Conservation (phyloP, 306 rosid genomes). For the Rubus parviflorus region DNA sequence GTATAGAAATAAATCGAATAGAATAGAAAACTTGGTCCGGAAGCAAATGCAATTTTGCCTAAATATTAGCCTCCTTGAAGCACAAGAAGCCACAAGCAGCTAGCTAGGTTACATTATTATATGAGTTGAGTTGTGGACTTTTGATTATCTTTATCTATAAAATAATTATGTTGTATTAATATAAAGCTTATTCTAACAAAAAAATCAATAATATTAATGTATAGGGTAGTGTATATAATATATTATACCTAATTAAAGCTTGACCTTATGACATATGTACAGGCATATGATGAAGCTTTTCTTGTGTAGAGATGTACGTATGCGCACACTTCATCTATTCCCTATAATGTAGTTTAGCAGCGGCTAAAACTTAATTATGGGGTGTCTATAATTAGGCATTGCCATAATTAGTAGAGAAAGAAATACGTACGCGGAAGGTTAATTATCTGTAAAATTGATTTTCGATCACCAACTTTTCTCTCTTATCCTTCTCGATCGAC, state of each 20-base stretch:
- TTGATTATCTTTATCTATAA: not conserved
- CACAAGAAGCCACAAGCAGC: not conserved
- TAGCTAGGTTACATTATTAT: not conserved
- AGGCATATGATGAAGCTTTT: not conserved
- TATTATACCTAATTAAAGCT: not conserved
- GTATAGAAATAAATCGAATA: not conserved
- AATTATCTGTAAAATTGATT: not conserved
- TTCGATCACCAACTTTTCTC: not conserved
- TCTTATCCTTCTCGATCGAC: not conserved
- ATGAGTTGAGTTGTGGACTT: not conserved
- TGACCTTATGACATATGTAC: slow-evolving; percentile 11
- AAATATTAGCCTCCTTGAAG: not conserved
- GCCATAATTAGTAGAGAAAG: not conserved
- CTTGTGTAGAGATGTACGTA: not conserved
- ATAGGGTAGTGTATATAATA: not conserved
- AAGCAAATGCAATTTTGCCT: not conserved
- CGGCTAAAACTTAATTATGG: not conserved
- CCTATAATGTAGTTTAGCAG: not conserved
- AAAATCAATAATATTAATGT: not conserved
- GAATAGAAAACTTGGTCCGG: not conserved
- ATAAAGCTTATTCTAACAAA: no score
- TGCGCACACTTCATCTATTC: not conserved
- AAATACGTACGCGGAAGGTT: not conserved
- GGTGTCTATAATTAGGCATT: not conserved
- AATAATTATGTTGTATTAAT: not conserved